Percentiles rank a stretch among this genome's conserved stretches.
These are phyloP conservation scores for Boletus reticulatus DNA, from an alignment of 768 basidiomycete species.

Conservation along the genomic window DNA sequence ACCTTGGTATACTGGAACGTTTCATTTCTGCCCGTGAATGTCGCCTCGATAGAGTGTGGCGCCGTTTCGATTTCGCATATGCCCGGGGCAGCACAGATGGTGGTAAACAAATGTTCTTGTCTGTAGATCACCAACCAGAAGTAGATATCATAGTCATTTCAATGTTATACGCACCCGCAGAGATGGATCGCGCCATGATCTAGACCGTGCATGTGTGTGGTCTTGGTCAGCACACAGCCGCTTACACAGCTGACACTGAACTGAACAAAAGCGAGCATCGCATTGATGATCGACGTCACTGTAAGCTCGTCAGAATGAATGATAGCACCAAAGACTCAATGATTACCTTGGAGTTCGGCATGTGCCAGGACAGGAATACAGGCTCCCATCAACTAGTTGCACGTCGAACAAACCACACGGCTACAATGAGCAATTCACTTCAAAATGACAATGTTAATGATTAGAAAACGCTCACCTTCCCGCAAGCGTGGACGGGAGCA, in stretches of 20 bases:
- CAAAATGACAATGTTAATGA: too few species aligned
- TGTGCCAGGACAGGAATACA: slow-evolving; percentile 40
- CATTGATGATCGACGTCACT: slow-evolving; percentile 52
- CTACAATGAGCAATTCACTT: slow-evolving; percentile 22
- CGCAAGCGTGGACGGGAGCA: slow-evolving; percentile 53
- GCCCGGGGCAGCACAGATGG: slow-evolving; percentile 43
- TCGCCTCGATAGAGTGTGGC: slow-evolving; percentile 59
- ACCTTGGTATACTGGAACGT: slow-evolving; percentile 68
- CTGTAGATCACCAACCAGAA: slow-evolving; percentile 28
- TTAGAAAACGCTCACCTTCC: slow-evolving; percentile 36
- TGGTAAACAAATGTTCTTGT: slow-evolving; percentile 49
- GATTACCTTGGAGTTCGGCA: slow-evolving; percentile 44
- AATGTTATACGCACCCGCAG: slow-evolving; percentile 46
- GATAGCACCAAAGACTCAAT: background rate
- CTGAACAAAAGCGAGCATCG: slow-evolving; percentile 50
- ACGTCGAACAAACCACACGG: slow-evolving; percentile 40
- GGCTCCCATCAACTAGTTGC: slow-evolving; percentile 25
- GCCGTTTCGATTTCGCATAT: slow-evolving; percentile 59
- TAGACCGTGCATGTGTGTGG: slow-evolving; percentile 57
- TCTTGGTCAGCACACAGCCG: slow-evolving; percentile 46
- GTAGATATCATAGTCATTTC: background rate
- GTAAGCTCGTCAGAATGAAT: background rate
- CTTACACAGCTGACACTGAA: slow-evolving; percentile 54
- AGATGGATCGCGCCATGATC: slow-evolving; percentile 42
- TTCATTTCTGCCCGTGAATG: slow-evolving; percentile 57